Percentiles rank a stretch among this genome's conserved stretches.
phyloP scores from a whole-genome alignment of 176 grass and related monocot species.

The Bonia amplexicaulis region DNA sequence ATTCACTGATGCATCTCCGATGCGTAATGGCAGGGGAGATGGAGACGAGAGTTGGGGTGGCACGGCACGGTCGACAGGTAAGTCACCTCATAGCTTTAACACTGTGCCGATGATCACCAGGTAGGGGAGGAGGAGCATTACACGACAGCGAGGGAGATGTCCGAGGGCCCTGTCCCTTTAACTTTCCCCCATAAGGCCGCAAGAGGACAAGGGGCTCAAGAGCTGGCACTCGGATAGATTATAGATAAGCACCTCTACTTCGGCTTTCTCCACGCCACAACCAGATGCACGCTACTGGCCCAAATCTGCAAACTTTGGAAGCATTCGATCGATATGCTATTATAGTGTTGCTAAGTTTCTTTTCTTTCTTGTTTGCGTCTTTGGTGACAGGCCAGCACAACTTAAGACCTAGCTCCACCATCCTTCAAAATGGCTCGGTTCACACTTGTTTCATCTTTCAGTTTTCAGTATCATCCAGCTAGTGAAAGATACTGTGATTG shows the following conservation, averaged over 20 bases:
- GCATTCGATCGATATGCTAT: background rate
- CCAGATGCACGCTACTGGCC: background rate
- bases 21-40: background rate
- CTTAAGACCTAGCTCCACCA: background rate
- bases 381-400: background rate
- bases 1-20: too few species aligned
- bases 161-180: background rate
- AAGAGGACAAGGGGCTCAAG: background rate
- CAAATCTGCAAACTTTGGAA: conserved; percentile 9
- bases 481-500: background rate
- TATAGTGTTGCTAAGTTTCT: background rate
- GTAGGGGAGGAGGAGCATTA: conserved; percentile 23
- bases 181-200: background rate
- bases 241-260: background rate
- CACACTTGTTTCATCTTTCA: background rate
- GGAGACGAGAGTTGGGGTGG: background rate
- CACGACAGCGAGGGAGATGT: conserved; percentile 32
- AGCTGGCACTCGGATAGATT: background rate
- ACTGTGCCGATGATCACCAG: conserved; percentile 22
- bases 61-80: conserved; percentile 40
- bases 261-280: background rate
- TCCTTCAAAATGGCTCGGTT: background rate
- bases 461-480: background rate
- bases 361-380: background rate
- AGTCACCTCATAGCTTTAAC: conserved; percentile 33